Percentiles rank a stretch among this genome's conserved stretches.
These are phyloP conservation scores for Bonia amplexicaulis DNA, from an alignment of 176 grass and related monocot species.

Conservation along the genomic window DNA sequence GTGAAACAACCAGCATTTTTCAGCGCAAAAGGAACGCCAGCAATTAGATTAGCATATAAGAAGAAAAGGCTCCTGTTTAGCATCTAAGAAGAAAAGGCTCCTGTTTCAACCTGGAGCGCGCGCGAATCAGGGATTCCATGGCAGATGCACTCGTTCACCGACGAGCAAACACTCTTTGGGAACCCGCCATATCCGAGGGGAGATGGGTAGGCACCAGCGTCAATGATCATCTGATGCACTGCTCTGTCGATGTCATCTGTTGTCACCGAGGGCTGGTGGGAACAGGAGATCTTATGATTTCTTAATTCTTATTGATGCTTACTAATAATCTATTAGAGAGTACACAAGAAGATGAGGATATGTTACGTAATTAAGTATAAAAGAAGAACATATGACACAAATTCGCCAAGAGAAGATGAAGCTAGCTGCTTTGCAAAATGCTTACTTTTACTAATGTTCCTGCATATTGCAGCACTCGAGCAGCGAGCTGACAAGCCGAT, in stretches of 20 bases:
- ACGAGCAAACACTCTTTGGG: conserved; percentile 90
- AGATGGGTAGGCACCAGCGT: conserved; percentile 80
- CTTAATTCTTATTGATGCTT: not conserved
- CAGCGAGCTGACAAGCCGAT: conserved; percentile 61
- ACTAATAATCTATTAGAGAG: not conserved
- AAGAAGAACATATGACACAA: not conserved
- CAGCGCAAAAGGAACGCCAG: not conserved
- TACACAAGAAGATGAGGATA: not conserved
- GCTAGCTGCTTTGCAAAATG: not conserved
- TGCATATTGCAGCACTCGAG: conserved; percentile 67
- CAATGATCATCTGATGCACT: conserved; percentile 85
- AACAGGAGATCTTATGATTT: not conserved
- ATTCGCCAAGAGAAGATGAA: not conserved
- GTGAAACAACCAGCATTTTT: not conserved
- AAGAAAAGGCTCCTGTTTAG: not conserved
- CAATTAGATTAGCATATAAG: not conserved
- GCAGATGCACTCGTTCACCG: conserved; percentile 93
- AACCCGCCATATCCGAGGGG: conserved; percentile 85
- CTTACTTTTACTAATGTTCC: conserved; percentile 68
- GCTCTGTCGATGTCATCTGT: conserved; percentile 92
- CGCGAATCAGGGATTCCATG: conserved; percentile 92
- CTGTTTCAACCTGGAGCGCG: conserved; percentile 35
- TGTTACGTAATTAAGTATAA: not conserved
- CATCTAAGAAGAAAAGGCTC: not conserved
- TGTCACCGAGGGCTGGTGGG: conserved; percentile 59